Percentiles rank a stretch among this genome's conserved stretches.
phyloP scores from a whole-genome alignment of 768 basidiomycete species.

The Hericium coralloides region DNA sequence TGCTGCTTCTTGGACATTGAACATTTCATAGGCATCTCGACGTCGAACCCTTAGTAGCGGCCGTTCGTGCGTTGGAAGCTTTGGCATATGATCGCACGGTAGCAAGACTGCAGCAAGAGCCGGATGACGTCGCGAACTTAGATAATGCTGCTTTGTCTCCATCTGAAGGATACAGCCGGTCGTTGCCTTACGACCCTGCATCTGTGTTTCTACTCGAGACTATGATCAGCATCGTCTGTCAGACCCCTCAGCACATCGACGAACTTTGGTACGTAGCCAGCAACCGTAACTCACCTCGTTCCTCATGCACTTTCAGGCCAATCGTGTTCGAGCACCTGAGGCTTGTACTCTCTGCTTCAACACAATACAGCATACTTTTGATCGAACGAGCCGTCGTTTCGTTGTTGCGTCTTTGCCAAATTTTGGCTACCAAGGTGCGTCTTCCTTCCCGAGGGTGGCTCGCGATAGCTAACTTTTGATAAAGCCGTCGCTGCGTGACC shows the following conservation, averaged over 20 bases:
- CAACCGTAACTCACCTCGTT: neutral
- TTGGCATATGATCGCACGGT: conserved; percentile 87
- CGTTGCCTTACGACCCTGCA: conserved; percentile 89
- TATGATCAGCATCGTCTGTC: conserved; percentile 83
- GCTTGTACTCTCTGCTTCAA: conserved; percentile 63
- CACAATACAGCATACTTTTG: conserved; percentile 80
- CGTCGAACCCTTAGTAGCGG: conserved; percentile 71
- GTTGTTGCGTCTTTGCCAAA: conserved; percentile 73
- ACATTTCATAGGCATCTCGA: conserved; percentile 55
- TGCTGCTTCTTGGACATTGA: neutral
- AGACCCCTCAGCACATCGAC: conserved; percentile 68
- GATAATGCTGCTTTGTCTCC: conserved; percentile 22
- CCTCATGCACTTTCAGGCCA: conserved; percentile 49
- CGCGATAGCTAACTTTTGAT: neutral
- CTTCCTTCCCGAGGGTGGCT: neutral
- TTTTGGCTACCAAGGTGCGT: conserved; percentile 71
- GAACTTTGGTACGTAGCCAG: conserved; percentile 68
- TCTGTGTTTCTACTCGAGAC: conserved; percentile 91
- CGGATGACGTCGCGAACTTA: conserved; percentile 43
- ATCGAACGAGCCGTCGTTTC: conserved; percentile 93
- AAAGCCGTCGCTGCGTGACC: conserved; percentile 79
- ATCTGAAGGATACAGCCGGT: conserved; percentile 34
- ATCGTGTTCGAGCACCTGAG: conserved; percentile 91
- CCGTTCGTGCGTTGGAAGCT: conserved; percentile 78
- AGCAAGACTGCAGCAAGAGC: conserved; percentile 62